phyloP scores from a whole-genome alignment of 2,329 filamentous ascomycete genomes.

The Exophiala oligosperma region DNA sequence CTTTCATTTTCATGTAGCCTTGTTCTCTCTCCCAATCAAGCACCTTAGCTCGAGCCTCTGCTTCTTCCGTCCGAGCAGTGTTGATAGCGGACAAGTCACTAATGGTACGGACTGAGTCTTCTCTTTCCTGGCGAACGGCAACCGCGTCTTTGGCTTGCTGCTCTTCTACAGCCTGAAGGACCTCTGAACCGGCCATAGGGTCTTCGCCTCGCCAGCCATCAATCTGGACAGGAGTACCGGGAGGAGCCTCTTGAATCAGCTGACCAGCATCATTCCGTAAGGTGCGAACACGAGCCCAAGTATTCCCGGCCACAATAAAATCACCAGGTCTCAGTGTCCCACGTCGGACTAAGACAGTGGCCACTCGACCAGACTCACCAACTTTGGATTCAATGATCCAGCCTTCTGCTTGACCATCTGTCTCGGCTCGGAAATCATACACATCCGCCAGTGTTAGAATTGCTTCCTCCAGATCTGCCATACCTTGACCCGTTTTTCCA shows the following conservation, averaged over 20 bases:
- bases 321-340: conserved; percentile 82
- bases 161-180: conserved; percentile 80
- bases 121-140: conserved; percentile 70
- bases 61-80: conserved; percentile 62
- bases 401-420: conserved; percentile 76
- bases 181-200: conserved; percentile 81
- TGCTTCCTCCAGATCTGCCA: conserved; percentile 88
- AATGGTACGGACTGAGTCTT: conserved; percentile 65
- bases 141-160: conserved; percentile 75
- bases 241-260: conserved; percentile 70
- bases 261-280: conserved; percentile 82
- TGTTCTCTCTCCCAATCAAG: conserved; percentile 43
- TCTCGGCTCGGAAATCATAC: conserved; percentile 82
- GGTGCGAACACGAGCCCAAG: conserved; percentile 82
- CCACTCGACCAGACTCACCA: conserved; percentile 79
- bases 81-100: conserved; percentile 77
- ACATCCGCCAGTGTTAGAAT: conserved; percentile 84
- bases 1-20: conserved; percentile 27
- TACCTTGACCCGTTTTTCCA: conserved; percentile 89
- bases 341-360: conserved; percentile 83
- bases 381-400: conserved; percentile 92
- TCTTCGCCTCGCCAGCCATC: conserved; percentile 85
- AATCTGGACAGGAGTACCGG: conserved; percentile 87
- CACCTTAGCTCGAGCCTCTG: conserved; percentile 49
- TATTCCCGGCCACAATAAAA: conserved; percentile 80